Evolutionary conservation across 805 yeast genomes (phyloP).

Genomic region (Yarrowia sp.): DNA sequence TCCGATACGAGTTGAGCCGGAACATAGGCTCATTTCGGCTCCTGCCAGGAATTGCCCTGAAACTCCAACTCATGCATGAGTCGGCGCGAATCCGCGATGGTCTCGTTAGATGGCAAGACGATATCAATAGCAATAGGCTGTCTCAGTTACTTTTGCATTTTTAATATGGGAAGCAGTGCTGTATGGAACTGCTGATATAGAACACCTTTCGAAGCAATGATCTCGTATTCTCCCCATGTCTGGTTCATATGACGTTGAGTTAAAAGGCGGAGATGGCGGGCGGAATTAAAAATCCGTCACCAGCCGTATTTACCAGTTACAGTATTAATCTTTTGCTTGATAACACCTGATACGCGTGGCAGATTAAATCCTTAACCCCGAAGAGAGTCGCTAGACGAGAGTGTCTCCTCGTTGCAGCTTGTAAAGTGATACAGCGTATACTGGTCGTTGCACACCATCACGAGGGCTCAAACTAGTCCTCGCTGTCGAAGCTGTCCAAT

Average conservation of each 20-base stretch:
- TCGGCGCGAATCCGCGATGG: not conserved
- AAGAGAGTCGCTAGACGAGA: no score
- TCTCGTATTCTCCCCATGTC: not conserved
- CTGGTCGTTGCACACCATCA: no score
- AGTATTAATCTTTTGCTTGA: not conserved
- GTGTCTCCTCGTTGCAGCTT: no score
- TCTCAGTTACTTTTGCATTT: not conserved
- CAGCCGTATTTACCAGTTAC: not conserved
- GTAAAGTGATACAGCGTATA: no score
- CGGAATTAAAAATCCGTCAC: no score
- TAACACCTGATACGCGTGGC: not conserved
- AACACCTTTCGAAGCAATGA: conserved; percentile 3
- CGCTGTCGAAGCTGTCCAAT: no score
- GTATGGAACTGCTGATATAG: not conserved
- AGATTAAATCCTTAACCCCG: not conserved
- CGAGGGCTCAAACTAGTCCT: no score
- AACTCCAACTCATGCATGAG: conserved; percentile 13
- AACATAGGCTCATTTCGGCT: no score
- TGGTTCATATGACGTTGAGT: not conserved
- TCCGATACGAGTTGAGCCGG: no score
- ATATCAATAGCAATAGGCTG: not conserved
- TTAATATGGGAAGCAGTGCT: not conserved
- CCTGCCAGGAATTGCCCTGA: not conserved
- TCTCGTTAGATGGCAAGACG: not conserved
- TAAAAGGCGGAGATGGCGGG: not conserved